Evolutionary conservation across 2,329 filamentous ascomycete genomes (phyloP).

Genomic region (Nothophoma quercina): DNA sequence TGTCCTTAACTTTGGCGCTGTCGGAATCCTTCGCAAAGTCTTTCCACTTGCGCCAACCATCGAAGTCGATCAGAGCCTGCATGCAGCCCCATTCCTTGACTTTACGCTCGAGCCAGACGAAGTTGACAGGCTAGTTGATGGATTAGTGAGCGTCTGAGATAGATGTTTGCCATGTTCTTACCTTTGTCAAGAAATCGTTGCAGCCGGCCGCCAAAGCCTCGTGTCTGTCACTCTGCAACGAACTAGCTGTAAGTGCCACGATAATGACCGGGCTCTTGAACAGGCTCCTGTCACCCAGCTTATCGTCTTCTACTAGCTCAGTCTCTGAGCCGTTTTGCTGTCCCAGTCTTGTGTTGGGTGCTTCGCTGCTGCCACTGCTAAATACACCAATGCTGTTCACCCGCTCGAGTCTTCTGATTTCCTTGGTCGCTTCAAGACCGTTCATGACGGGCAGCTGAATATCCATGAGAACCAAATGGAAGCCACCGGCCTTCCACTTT

Average conservation of each 20-base stretch:
- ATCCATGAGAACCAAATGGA: slow-evolving; percentile 97
- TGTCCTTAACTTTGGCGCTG: slow-evolving; percentile 45
- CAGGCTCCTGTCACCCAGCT: slow-evolving; percentile 68
- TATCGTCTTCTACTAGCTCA: slow-evolving; percentile 67
- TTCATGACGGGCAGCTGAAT: slow-evolving; percentile 98
- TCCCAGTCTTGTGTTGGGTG: slow-evolving; percentile 39
- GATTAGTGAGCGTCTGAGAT: slow-evolving; percentile 26
- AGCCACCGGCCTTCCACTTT: slow-evolving; percentile 92
- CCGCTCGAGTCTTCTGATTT: slow-evolving; percentile 88
- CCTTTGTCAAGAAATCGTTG: slow-evolving; percentile 98
- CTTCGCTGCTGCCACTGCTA: slow-evolving; percentile 59
- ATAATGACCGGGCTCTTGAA: slow-evolving; percentile 99
- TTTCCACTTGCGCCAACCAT: slow-evolving; percentile 98
- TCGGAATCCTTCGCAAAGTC: slow-evolving; percentile 65
- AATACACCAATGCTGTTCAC: slow-evolving; percentile 95
- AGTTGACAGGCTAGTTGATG: slow-evolving; percentile 81
- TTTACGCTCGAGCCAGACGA: slow-evolving; percentile 95
- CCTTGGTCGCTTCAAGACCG: slow-evolving; percentile 90
- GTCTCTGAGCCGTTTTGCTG: slow-evolving; percentile 50
- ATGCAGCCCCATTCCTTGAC: slow-evolving; percentile 99
- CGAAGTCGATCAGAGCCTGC: slow-evolving; percentile 98
- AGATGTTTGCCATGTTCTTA: slow-evolving; percentile 51
- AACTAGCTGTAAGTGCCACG: slow-evolving; percentile 93
- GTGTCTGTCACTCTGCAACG: slow-evolving; percentile 91
- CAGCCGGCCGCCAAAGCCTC: slow-evolving; percentile 94